A percentile compares a stretch with the other conserved stretches of the same genome.
phyloP scores from a whole-genome alignment of 805 yeast genomes.

The Candida railenensis region DNA sequence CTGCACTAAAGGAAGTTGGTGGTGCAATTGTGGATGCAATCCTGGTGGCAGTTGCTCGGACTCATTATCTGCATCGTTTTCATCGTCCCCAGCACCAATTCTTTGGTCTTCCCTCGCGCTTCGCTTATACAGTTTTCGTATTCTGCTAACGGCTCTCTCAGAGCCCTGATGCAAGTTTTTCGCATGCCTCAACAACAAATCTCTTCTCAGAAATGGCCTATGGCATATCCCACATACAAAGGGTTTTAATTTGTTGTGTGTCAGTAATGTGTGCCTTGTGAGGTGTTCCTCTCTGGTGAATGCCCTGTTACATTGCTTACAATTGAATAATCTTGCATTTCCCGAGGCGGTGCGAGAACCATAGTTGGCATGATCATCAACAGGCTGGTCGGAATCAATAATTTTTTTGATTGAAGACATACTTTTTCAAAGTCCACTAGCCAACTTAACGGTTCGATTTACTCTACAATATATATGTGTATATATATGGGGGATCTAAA shows the following conservation, averaged over 20 bases:
- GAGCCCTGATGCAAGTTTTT: constrained; percentile 44
- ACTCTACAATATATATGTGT: too few species aligned
- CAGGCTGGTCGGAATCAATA: constrained; percentile 1
- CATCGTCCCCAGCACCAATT: not conserved
- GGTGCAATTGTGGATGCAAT: not conserved
- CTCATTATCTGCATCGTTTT: not conserved
- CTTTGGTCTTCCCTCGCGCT: constrained; percentile 5
- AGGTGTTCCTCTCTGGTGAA: constrained; percentile 48
- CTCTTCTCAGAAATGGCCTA: constrained; percentile 43
- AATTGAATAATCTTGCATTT: constrained; percentile 40
- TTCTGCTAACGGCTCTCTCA: constrained; percentile 42
- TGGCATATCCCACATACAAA: constrained; percentile 44
- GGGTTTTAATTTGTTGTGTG: constrained; percentile 46
- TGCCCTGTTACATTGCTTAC: constrained; percentile 42
- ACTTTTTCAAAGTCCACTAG: not conserved
- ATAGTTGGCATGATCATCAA: constrained; percentile 17
- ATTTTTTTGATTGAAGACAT: constrained; percentile 6
- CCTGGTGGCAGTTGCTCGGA: not conserved
- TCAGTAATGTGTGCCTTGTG: constrained; percentile 40
- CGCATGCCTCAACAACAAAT: constrained; percentile 43
- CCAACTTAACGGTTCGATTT: too few species aligned
- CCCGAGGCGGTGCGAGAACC: constrained; percentile 47
- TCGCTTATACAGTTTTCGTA: constrained; percentile 35
- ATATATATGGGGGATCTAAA: too few species aligned
- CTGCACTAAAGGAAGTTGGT: not conserved